Conservation (phyloP, 2,329 filamentous ascomycete genomes). For the Aspergillus viridinutans region DNA sequence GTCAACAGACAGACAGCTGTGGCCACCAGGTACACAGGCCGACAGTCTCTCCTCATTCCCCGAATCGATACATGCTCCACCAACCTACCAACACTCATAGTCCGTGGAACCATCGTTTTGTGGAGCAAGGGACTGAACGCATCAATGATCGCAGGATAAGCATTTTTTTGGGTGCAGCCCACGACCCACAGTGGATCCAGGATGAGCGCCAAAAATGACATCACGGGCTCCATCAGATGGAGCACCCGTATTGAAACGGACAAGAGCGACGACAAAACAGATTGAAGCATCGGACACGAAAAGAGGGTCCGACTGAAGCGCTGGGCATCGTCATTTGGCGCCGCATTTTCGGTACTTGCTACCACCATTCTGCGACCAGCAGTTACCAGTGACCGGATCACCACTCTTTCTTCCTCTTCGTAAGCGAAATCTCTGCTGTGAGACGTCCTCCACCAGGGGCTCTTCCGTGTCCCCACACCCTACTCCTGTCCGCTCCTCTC, state of each 20-base stretch:
- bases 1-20: conserved; percentile 18
- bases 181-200: conserved; percentile 1
- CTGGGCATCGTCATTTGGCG: not conserved
- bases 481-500: conserved; percentile 1
- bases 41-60: conserved; percentile 10
- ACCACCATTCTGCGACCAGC: not conserved
- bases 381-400: not conserved
- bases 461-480: conserved; percentile 1
- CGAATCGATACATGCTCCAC: conserved; percentile 10
- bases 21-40: conserved; percentile 13
- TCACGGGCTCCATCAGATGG: conserved; percentile 7
- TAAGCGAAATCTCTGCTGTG: not conserved
- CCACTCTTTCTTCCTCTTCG: not conserved
- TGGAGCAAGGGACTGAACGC: conserved; percentile 24
- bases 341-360: not conserved
- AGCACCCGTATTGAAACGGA: not conserved
- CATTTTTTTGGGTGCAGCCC: conserved; percentile 17
- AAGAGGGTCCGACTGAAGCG: not conserved
- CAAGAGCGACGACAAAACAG: not conserved
- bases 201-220: conserved; percentile 17
- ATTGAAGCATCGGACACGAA: not conserved
- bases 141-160: conserved; percentile 30
- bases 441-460: not conserved
- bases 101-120: conserved; percentile 14
- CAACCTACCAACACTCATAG: conserved; percentile 10